These are phyloP conservation scores for Ophiocordyceps camponoti-leonardi DNA, from an alignment of 2,329 filamentous ascomycete genomes.

Conservation along the genomic window DNA sequence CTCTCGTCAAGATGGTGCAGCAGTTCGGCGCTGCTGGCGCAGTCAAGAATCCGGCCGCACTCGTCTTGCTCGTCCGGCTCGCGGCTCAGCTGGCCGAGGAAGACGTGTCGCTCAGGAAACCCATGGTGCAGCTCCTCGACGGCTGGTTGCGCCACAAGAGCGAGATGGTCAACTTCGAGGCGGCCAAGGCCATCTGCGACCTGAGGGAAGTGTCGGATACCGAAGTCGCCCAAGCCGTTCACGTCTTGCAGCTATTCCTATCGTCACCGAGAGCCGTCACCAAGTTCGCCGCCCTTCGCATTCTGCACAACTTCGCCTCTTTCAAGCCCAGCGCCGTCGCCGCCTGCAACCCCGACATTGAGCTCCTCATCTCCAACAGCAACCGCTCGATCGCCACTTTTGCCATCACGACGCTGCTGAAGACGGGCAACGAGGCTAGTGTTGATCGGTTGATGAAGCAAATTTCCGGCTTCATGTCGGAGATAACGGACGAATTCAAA, in stretches of 20 bases:
- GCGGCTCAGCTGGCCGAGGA: slow-evolving; percentile 91
- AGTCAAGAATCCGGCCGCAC: slow-evolving; percentile 86
- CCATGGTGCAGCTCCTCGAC: slow-evolving; percentile 94
- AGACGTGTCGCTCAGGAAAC: slow-evolving; percentile 71
- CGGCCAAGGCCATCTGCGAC: slow-evolving; percentile 93
- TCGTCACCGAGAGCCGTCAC: slow-evolving; percentile 89
- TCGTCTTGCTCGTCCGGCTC: slow-evolving; percentile 80
- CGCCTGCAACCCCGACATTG: slow-evolving; percentile 92
- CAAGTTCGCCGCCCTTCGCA: slow-evolving; percentile 92
- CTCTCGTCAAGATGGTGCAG: slow-evolving; percentile 99
- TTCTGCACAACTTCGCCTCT: slow-evolving; percentile 87
- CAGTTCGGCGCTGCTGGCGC: slow-evolving; percentile 85
- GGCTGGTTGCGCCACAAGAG: slow-evolving; percentile 97
- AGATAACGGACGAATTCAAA: slow-evolving; percentile 99
- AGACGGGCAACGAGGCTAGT: slow-evolving; percentile 94
- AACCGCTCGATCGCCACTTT: slow-evolving; percentile 97
- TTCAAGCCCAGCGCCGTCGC: slow-evolving; percentile 91
- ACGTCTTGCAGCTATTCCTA: slow-evolving; percentile 90
- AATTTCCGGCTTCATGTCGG: slow-evolving; percentile 94
- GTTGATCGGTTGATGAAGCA: slow-evolving; percentile 98
- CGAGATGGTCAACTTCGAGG: slow-evolving; percentile 99
- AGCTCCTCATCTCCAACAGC: slow-evolving; percentile 87
- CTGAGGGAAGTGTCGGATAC: slow-evolving; percentile 84
- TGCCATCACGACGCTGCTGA: slow-evolving; percentile 91
- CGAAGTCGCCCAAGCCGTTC: slow-evolving; percentile 81